phyloP scores from a whole-genome alignment of 345 rosid species.

The Laguncularia racemosa region DNA sequence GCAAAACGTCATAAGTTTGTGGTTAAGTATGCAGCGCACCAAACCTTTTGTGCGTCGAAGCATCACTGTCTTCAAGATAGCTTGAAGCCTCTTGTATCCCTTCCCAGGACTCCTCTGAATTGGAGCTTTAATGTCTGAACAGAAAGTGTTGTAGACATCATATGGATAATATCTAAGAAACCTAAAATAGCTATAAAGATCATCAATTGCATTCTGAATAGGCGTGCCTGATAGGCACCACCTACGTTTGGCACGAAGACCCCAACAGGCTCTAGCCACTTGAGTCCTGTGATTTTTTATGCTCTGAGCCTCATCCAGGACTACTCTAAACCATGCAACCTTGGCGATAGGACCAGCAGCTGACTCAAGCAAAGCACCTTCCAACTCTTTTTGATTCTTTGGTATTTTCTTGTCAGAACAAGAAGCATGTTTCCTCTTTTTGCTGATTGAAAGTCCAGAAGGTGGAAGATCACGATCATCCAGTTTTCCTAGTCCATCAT shows the following conservation, averaged over 20 bases:
- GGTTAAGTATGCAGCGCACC: not conserved
- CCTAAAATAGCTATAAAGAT: slow-evolving; percentile 94
- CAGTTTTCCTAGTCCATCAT: slow-evolving; percentile 44
- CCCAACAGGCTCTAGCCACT: slow-evolving; percentile 98
- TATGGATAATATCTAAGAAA: slow-evolving; percentile 91
- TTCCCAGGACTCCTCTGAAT: slow-evolving; percentile 46
- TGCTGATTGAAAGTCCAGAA: slow-evolving; percentile 30
- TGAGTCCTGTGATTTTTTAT: slow-evolving; percentile 95
- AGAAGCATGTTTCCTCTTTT: slow-evolving; percentile 53
- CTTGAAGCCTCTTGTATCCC: slow-evolving; percentile 81
- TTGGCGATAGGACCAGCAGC: slow-evolving; percentile 77
- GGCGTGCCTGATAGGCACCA: slow-evolving; percentile 99
- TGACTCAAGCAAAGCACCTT: slow-evolving; percentile 35
- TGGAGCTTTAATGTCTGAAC: slow-evolving; percentile 56
- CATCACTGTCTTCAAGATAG: slow-evolving; percentile 86
- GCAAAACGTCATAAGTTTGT: not conserved
- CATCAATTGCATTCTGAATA: slow-evolving; percentile 93
- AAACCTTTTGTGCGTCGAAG: slow-evolving; percentile 94
- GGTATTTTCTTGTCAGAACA: slow-evolving; percentile 39
- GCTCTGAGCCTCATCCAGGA: slow-evolving; percentile 96
- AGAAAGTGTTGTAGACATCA: slow-evolving; percentile 51
- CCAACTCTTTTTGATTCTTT: slow-evolving; percentile 49
- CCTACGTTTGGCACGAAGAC: slow-evolving; percentile 94
- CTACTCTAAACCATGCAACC: slow-evolving; percentile 94
- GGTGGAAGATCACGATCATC: slow-evolving; percentile 32